These are phyloP conservation scores for Crithidia sp. DNA, from an alignment of 208 protist species.

Conservation along the genomic window DNA sequence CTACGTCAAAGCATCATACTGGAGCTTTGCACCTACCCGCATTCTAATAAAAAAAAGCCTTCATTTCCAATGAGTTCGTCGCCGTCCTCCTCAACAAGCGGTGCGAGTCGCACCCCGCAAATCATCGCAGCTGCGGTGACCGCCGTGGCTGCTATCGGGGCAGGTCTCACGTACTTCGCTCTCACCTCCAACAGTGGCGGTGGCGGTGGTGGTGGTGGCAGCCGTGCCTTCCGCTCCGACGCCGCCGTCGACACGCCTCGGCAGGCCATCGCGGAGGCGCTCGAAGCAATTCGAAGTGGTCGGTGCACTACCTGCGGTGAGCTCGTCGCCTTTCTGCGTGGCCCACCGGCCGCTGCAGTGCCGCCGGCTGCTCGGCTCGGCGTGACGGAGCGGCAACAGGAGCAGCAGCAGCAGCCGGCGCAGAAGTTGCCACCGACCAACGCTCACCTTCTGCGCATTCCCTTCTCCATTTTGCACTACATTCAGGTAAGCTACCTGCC, in stretches of 20 bases:
- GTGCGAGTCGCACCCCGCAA: constrained; percentile 10
- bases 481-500: constrained; percentile 56
- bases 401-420: background rate
- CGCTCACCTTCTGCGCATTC: constrained; percentile 40
- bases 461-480: constrained; percentile 46
- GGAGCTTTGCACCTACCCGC: background rate
- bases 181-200: background rate
- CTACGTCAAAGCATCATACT: no score
- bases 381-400: background rate
- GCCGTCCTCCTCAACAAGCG: background rate
- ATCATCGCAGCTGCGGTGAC: constrained; percentile 30
- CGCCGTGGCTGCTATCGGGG: constrained; percentile 23
- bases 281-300: constrained; percentile 39
- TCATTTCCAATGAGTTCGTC: constrained; percentile 13
- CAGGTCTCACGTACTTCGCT: constrained; percentile 15
- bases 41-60: background rate
- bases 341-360: constrained; percentile 24
- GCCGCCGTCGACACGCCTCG: constrained; percentile 33
- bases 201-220: constrained; percentile 18
- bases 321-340: constrained; percentile 66
- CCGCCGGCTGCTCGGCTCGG: constrained; percentile 14
- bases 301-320: constrained; percentile 47
- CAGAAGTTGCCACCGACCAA: constrained; percentile 41
- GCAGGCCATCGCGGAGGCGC: constrained; percentile 44
- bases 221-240: constrained; percentile 31